Evolutionary conservation across 306 rosid genomes (phyloP).

Genomic region (Vigna angularis): DNA sequence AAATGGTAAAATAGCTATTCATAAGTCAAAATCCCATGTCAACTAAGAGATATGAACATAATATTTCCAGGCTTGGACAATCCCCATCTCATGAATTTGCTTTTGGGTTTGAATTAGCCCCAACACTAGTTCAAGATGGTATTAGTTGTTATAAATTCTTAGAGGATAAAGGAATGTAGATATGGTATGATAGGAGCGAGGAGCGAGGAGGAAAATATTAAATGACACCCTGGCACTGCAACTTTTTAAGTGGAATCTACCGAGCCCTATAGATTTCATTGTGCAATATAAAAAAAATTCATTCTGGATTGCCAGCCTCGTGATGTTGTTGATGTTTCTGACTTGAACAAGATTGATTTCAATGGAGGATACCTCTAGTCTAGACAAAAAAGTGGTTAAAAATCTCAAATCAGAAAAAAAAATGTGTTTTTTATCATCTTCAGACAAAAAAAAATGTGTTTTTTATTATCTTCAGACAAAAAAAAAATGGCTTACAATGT

Average conservation of each 20-base stretch:
- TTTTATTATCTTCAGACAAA: too few relatives aligned
- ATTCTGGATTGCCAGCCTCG: not conserved
- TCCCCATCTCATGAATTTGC: not conserved
- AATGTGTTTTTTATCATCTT: not conserved
- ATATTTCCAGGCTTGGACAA: not conserved
- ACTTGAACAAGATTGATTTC: not conserved
- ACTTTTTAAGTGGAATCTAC: not conserved
- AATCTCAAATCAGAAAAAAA: not conserved
- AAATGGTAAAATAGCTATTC: constrained; percentile 17
- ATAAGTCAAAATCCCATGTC: not conserved
- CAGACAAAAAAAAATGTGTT: not conserved
- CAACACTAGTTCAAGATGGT: not conserved
- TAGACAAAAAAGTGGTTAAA: not conserved
- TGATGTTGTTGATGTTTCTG: not conserved
- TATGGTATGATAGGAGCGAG: not conserved
- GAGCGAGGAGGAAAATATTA: not conserved
- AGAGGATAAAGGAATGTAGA: not conserved
- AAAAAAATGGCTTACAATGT: not conserved
- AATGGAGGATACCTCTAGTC: not conserved
- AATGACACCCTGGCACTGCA: not conserved
- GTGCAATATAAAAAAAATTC: not conserved
- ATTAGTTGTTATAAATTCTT: not conserved
- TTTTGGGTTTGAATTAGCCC: not conserved
- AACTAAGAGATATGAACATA: not conserved
- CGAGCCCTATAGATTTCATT: not conserved